phyloP scores from a whole-genome alignment of 208 protist species.

The Crithidia bombi region DNA sequence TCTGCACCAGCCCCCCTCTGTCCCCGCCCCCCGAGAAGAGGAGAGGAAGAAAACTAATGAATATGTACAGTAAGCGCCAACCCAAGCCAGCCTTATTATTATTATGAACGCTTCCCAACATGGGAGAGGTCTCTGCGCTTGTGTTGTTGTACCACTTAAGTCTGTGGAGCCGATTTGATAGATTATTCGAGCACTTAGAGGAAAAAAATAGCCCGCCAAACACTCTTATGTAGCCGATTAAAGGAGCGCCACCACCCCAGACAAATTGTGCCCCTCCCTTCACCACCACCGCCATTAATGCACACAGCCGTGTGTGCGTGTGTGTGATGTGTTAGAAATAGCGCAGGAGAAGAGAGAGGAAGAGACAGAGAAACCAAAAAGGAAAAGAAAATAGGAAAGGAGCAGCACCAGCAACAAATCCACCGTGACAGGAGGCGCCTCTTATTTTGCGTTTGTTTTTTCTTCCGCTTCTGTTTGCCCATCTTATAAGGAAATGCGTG shows the following conservation, averaged over 20 bases:
- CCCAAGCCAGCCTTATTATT: background rate
- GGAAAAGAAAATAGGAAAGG: conserved; percentile 12
- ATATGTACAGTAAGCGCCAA: no score
- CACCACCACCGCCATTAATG: background rate
- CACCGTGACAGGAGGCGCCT: no score
- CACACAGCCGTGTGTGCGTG: background rate
- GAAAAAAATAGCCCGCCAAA: background rate
- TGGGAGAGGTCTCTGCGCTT: background rate
- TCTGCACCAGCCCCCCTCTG: no score
- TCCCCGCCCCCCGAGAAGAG: no score
- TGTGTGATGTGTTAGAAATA: background rate
- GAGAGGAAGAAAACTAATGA: no score
- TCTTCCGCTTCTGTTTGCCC: no score
- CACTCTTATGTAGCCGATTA: background rate
- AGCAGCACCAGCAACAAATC: background rate
- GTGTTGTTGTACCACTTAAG: background rate
- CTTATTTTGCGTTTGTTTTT: no score
- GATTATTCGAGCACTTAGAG: background rate
- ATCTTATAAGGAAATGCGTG: no score
- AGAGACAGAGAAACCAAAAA: conserved; percentile 10
- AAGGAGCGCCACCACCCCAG: background rate
- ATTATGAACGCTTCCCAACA: background rate
- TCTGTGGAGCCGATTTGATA: background rate
- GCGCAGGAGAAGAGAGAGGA: conserved; percentile 6
- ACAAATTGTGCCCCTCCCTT: background rate